Evolutionary conservation across 2,329 filamentous ascomycete species (phyloP), one percentile per base, ranked within the genome.

Genomic region (Corinectria fuckeliana): DNA sequence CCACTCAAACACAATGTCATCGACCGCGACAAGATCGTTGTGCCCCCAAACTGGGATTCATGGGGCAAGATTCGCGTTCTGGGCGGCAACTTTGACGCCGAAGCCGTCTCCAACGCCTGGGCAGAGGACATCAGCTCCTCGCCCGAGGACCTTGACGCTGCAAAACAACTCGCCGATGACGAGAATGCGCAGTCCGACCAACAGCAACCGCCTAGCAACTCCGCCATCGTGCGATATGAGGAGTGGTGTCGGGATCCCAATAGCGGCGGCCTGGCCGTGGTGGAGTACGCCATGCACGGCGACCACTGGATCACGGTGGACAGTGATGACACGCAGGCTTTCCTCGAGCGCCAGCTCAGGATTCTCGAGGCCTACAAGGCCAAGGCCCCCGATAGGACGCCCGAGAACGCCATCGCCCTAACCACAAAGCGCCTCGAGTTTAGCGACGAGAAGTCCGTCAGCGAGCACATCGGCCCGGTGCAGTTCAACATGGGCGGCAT

Each of bases 401-500:
- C 64, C 3, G 70, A 74, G 36, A 68, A 63, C 34, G 51, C 63
- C 13, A 62, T 65, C 16, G 63, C 66, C 5, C 60, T 65, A 13
- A 61, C 64, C 3, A 62, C 70, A 2, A 66, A 70, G 20, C 67
- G 69, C n/a, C 47, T 68, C 5, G 75, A 76, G 69, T 63, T 77
- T 41, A 67, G 73, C n/a, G 76, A 76, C 13, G 76, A 80, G 63
- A 82, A 80, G 62, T 80, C 77, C 63, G 81, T 85, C 54, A 89
- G 88, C 68, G 91, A 94, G 71, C 93, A 96, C 69, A 96, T 97
- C 70, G 93, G 93, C 0, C 93, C 93, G 0, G 93, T 97, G 64
- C 93, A 97, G 72, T 97, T 98, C 80, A 99, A 99, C 74, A 95
- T 99, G 85, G 95, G 95, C 39, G 95, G 95, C 52, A 97, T 99